phyloP scores from a whole-genome alignment of 305 asterid species.

The Rubia tinctorum region DNA sequence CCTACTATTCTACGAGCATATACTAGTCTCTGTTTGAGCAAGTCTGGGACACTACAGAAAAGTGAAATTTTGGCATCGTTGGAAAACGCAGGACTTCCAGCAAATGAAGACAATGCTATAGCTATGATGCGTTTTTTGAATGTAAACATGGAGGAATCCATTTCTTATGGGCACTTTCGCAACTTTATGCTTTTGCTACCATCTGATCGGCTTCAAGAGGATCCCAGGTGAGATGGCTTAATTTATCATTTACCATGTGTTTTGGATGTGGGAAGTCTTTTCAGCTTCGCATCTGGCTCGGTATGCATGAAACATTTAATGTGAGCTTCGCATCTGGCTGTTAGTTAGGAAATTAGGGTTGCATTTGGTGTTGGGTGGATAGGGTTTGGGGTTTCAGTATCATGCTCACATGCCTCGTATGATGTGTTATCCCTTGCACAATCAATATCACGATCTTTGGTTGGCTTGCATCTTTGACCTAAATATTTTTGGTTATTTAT shows the following conservation, averaged over 20 bases:
- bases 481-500: background rate
- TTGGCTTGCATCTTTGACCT: background rate
- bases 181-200: constrained; percentile 97
- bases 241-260: background rate
- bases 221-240: constrained; percentile 64
- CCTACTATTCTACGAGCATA: constrained; percentile 96
- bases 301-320: background rate
- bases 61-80: constrained; percentile 88
- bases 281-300: background rate
- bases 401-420: background rate
- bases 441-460: background rate
- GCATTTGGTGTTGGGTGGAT: too few species aligned
- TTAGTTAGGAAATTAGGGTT: background rate
- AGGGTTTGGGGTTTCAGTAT: background rate
- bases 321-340: too few species aligned
- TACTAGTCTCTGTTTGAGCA: constrained; percentile 95
- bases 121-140: constrained; percentile 99
- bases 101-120: constrained; percentile 96
- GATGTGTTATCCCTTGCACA: background rate
- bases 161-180: constrained; percentile 95
- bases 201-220: constrained; percentile 95
- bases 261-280: background rate
- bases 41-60: constrained; percentile 90
- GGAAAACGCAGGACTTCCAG: constrained; percentile 91
- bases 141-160: constrained; percentile 84